These are phyloP conservation scores for Fomitopsis schrenkii DNA, from an alignment of 1,284 basidiomycete species.

Conservation along the genomic window DNA sequence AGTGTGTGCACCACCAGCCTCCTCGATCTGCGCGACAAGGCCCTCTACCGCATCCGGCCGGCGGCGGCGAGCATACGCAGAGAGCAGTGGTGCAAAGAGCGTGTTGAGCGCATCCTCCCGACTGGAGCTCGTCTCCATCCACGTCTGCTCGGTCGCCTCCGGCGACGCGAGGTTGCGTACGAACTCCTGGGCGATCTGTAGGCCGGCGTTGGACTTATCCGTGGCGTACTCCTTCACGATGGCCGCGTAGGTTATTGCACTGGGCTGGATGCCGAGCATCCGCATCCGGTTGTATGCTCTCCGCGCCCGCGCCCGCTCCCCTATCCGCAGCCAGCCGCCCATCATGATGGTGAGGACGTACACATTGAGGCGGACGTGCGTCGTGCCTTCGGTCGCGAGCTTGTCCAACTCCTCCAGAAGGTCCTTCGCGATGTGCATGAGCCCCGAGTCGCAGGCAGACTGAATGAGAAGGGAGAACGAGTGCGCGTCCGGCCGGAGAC, in stretches of 20 bases:
- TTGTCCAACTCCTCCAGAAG: slow-evolving; percentile 70
- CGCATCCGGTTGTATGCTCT: slow-evolving; percentile 76
- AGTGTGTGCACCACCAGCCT: slow-evolving; percentile 50
- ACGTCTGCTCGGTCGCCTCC: slow-evolving; percentile 30
- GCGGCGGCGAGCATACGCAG: slow-evolving; percentile 46
- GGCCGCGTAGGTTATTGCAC: slow-evolving; percentile 66
- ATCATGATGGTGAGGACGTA: slow-evolving; percentile 86
- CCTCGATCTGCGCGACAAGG: slow-evolving; percentile 53
- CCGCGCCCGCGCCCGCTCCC: slow-evolving; percentile 57
- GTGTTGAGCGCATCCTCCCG: slow-evolving; percentile 43
- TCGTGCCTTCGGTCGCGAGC: slow-evolving; percentile 31
- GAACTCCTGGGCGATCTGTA: slow-evolving; percentile 60
- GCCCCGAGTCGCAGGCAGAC: slow-evolving; percentile 76
- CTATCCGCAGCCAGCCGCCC: slow-evolving; percentile 66
- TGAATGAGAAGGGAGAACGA: slow-evolving; percentile 82
- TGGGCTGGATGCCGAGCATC: slow-evolving; percentile 62
- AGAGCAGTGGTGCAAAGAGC: slow-evolving; percentile 66
- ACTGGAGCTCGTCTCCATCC: slow-evolving; percentile 36
- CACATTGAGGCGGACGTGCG: slow-evolving; percentile 43
- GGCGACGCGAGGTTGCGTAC: slow-evolving; percentile 39
- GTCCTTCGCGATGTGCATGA: slow-evolving; percentile 63
- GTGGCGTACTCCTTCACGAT: slow-evolving; percentile 65
- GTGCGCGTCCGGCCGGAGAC: slow-evolving; percentile 54
- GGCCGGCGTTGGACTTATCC: slow-evolving; percentile 41
- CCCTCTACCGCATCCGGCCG: slow-evolving; percentile 55